Conservation (phyloP, 1,284 basidiomycete species). For the Athelia sp. region DNA sequence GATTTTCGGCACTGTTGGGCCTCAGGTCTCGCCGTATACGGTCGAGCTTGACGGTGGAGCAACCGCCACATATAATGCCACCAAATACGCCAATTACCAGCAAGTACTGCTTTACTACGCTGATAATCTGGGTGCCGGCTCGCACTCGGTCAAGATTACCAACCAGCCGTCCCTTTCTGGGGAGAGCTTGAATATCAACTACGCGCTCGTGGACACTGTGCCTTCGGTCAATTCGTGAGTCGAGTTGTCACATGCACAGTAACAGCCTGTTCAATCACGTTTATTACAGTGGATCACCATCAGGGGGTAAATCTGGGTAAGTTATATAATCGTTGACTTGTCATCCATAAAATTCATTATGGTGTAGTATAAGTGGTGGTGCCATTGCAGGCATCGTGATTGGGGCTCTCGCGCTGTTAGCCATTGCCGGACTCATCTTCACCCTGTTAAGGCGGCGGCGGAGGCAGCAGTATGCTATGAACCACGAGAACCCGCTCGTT, state of each 20-base stretch:
- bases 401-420: not conserved
- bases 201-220: not conserved
- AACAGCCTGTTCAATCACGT: not conserved
- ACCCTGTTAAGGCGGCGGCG: not conserved
- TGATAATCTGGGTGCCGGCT: constrained; percentile 15
- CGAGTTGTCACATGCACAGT: not conserved
- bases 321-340: not conserved
- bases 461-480: not conserved
- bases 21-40: constrained; percentile 12
- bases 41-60: constrained; percentile 14
- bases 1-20: constrained; percentile 17
- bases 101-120: constrained; percentile 16
- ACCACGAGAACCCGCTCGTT: not conserved
- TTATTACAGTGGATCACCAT: not conserved
- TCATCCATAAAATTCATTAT: not conserved
- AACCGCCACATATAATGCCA: constrained; percentile 10
- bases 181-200: constrained; percentile 1
- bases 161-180: constrained; percentile 4
- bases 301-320: not conserved
- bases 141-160: constrained; percentile 12
- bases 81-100: not conserved
- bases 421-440: not conserved
- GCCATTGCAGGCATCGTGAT: constrained; percentile 1
- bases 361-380: not conserved
- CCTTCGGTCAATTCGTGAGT: not conserved